Percentiles rank a stretch among this genome's conserved stretches.
Conservation (phyloP, 345 rosid genomes). For the Limnanthes douglasii region DNA sequence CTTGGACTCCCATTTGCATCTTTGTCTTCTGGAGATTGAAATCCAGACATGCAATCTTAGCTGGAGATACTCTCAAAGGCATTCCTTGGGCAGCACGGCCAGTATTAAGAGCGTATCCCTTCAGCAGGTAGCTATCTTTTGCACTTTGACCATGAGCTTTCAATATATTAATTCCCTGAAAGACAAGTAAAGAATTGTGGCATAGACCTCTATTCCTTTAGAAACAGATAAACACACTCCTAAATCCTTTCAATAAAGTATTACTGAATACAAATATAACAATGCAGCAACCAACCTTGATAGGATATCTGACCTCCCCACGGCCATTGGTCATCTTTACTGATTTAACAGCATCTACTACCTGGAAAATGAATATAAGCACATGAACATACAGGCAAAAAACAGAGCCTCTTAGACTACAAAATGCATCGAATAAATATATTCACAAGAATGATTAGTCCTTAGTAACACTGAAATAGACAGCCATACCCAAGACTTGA, state of each 20-base stretch:
- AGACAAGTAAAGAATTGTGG: not conserved
- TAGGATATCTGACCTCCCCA: conserved; percentile 84
- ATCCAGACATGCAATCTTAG: conserved; percentile 92
- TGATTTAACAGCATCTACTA: conserved; percentile 72
- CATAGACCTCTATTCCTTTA: too few species aligned
- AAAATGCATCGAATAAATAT: too few species aligned
- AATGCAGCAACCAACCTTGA: conserved; percentile 45
- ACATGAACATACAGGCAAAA: not conserved
- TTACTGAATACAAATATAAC: not conserved
- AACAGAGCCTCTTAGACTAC: not conserved
- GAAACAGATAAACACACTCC: too few species aligned
- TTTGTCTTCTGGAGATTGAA: conserved; percentile 94
- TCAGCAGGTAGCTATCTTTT: conserved; percentile 72
- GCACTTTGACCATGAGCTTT: conserved; percentile 98
- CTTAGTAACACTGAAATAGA: too few species aligned
- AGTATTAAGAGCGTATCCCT: conserved; percentile 87
- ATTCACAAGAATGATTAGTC: too few species aligned
- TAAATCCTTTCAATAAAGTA: not conserved
- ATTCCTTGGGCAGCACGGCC: conserved; percentile 99
- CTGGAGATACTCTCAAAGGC: conserved; percentile 81
- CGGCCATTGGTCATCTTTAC: conserved; percentile 85
- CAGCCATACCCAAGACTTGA: too few species aligned
- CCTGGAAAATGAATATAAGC: conserved; percentile 21
- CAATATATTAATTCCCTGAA: conserved; percentile 72
- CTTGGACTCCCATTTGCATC: conserved; percentile 95